A percentile compares a stretch with the other conserved stretches of the same genome.
These are phyloP conservation scores for Phylloporus scabripes DNA, from an alignment of 768 basidiomycete genomes.

Conservation along the genomic window DNA sequence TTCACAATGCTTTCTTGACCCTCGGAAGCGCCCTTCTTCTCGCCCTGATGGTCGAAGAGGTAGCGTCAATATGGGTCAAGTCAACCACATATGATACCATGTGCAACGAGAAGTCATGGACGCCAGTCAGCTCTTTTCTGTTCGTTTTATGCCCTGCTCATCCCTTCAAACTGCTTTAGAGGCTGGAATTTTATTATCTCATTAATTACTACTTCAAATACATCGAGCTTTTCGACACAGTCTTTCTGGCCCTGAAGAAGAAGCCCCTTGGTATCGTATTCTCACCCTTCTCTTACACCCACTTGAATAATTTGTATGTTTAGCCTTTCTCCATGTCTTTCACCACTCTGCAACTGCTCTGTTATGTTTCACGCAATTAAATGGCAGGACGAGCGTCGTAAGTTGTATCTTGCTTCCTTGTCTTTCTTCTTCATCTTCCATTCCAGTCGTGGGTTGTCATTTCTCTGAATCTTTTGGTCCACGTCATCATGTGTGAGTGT, in stretches of 20 bases:
- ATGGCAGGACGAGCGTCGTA: constrained; percentile 92
- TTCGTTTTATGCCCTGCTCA: neutral
- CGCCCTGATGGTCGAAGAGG: constrained; percentile 87
- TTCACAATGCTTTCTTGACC: constrained; percentile 87
- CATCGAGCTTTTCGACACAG: constrained; percentile 91
- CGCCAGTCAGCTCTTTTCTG: constrained; percentile 54
- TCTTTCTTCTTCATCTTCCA: constrained; percentile 1
- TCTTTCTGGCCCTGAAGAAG: constrained; percentile 97
- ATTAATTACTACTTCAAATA: constrained; percentile 99
- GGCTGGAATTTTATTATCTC: constrained; percentile 95
- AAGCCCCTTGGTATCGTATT: constrained; percentile 79
- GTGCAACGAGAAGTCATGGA: constrained; percentile 78
- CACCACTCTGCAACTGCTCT: constrained; percentile 98
- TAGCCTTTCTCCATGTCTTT: constrained; percentile 97
- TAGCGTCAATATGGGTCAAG: constrained; percentile 70
- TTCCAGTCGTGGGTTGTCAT: constrained; percentile 96
- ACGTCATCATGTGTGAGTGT: constrained; percentile 93
- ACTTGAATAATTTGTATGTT: neutral
- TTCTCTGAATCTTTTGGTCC: constrained; percentile 82
- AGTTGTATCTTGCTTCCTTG: constrained; percentile 28
- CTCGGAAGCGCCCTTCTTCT: constrained; percentile 80
- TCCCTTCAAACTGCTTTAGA: constrained; percentile 38
- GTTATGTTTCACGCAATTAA: constrained; percentile 89
- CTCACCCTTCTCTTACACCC: neutral
- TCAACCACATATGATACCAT: constrained; percentile 71